Percentiles rank a stretch among this genome's conserved stretches.
phyloP scores from a whole-genome alignment of 805 yeast species.

The Nakazawaea anatomiae region DNA sequence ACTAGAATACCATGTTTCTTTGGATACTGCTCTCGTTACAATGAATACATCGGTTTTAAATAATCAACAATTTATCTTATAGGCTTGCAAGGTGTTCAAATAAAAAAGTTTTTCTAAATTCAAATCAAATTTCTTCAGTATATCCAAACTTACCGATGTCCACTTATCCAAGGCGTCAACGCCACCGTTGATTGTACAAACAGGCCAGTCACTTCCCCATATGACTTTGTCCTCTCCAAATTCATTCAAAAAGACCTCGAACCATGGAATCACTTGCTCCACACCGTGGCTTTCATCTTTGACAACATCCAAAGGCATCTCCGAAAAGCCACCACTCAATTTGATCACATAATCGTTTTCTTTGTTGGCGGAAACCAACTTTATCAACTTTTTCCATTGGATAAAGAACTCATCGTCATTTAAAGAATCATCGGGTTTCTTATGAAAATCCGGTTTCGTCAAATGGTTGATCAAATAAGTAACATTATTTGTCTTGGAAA shows the following conservation, averaged over 20 bases:
- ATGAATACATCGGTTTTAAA: background rate
- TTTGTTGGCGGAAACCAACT: conserved; percentile 12
- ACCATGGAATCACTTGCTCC: conserved; percentile 26
- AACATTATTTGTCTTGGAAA: conserved; percentile 21
- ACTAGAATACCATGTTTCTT: too few relatives aligned
- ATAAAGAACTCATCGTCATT: conserved; percentile 12
- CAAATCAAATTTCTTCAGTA: background rate
- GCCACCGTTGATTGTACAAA: conserved; percentile 22
- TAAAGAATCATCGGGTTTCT: conserved; percentile 1
- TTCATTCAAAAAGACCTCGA: conserved; percentile 20
- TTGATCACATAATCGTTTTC: conserved; percentile 26
- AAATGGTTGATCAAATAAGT: conserved; percentile 35
- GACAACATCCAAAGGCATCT: conserved; percentile 19
- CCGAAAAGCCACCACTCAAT: conserved; percentile 36
- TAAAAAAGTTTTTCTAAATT: background rate
- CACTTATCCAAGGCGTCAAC: conserved; percentile 3
- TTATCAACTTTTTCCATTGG: conserved; percentile 20
- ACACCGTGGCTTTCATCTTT: conserved; percentile 13
- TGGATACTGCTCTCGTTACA: too few relatives aligned
- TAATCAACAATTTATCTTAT: background rate
- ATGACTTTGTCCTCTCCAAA: conserved; percentile 28
- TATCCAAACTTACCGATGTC: background rate
- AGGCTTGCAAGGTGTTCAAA: background rate
- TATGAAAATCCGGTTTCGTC: conserved; percentile 31
- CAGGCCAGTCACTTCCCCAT: conserved; percentile 44